These are phyloP conservation scores for Asterella californica DNA, from an alignment of 225 moss, liverwort and hornwort genomes.

Conservation along the genomic window DNA sequence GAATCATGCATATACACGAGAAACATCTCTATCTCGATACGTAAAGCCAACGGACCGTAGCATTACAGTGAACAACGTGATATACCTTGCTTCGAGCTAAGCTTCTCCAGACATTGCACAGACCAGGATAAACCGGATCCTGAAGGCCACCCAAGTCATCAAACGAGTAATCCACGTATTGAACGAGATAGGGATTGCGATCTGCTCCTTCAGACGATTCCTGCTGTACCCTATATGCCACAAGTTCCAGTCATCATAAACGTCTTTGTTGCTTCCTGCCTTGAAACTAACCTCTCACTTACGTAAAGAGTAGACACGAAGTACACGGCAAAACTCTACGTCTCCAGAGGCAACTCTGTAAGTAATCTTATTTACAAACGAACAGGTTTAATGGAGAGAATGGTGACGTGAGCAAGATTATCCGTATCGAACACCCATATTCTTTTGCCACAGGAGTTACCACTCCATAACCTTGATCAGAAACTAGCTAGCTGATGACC, in stretches of 20 bases:
- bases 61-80: neutral
- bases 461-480: neutral
- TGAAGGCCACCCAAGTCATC: slow-evolving; percentile 92
- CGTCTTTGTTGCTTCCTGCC: neutral
- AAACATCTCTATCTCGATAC: neutral
- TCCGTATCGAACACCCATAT: neutral
- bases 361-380: neutral
- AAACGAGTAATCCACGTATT: slow-evolving; percentile 92
- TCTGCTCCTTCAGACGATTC: slow-evolving; percentile 82
- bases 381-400: neutral
- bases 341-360: neutral
- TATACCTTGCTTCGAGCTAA: slow-evolving; percentile 93
- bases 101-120: slow-evolving; percentile 98
- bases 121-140: slow-evolving; percentile 94
- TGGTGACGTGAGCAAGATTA: neutral
- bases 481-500: neutral
- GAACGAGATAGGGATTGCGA: slow-evolving; percentile 76
- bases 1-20: neutral
- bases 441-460: neutral
- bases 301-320: neutral
- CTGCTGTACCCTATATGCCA: slow-evolving; percentile 69
- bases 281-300: neutral
- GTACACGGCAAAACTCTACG: neutral
- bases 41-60: no score
- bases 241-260: neutral